These are phyloP conservation scores for Pythium volutum DNA, from an alignment of 352 stramenopile species.

Conservation along the genomic window DNA sequence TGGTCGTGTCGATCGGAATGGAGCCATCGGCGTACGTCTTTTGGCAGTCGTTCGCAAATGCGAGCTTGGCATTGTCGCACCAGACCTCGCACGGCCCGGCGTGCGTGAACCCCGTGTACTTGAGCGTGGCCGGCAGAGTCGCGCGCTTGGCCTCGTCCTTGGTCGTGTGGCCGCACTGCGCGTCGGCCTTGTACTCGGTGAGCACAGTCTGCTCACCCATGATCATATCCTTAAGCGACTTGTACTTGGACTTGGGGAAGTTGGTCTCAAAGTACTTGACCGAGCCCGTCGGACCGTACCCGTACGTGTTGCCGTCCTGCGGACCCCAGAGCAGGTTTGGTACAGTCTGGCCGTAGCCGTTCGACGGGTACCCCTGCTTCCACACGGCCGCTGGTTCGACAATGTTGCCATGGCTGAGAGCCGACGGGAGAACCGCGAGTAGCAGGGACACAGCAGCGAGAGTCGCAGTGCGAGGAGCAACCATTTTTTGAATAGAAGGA, in stretches of 20 bases:
- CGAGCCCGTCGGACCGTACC: constrained; percentile 35
- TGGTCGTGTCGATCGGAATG: constrained; percentile 41
- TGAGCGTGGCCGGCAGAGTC: constrained; percentile 38
- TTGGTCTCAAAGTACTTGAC: constrained; percentile 37
- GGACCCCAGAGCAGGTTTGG: constrained; percentile 35
- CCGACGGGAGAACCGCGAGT: constrained; percentile 13
- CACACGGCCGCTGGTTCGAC: constrained; percentile 39
- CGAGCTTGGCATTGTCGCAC: constrained; percentile 53
- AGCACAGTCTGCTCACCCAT: constrained; percentile 42
- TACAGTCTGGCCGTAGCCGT: constrained; percentile 50
- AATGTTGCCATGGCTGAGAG: constrained; percentile 35
- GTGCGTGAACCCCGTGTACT: constrained; percentile 55
- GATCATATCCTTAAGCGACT: constrained; percentile 41
- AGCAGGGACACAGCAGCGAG: neutral
- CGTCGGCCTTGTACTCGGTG: constrained; percentile 29
- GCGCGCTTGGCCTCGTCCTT: constrained; percentile 38
- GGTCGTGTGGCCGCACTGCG: constrained; percentile 37
- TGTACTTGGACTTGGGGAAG: constrained; percentile 35
- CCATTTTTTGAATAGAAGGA: neutral
- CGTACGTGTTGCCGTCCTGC: constrained; percentile 39
- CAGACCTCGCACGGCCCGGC: constrained; percentile 55
- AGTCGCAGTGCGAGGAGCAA: constrained; percentile 3
- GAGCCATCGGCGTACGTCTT: constrained; percentile 32
- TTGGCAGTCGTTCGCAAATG: constrained; percentile 47
- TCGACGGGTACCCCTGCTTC: constrained; percentile 37